phyloP scores from a whole-genome alignment of 441 rosid species.

The Gossypium schwendimanii region DNA sequence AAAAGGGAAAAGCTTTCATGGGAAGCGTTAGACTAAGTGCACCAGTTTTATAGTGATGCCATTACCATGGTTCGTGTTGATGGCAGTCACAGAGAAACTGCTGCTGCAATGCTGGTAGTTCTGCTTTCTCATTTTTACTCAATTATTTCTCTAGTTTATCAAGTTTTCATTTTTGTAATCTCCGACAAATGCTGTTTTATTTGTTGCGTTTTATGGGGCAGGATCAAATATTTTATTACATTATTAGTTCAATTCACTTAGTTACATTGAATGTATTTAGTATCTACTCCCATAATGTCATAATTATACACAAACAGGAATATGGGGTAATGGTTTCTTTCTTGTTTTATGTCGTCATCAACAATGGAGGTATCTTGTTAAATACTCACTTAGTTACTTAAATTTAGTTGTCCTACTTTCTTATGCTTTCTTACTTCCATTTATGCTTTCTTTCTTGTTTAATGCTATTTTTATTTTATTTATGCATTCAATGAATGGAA shows the following conservation, averaged over 20 bases:
- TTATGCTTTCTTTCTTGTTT: neutral
- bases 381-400: neutral
- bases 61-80: conserved; percentile 83
- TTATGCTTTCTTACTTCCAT: neutral
- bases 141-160: neutral
- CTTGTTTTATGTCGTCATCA: neutral
- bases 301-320: neutral
- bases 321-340: neutral
- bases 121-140: neutral
- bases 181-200: neutral
- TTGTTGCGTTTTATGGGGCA: neutral
- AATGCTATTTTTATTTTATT: neutral
- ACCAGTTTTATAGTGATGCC: conserved; percentile 72
- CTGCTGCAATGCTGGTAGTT: conserved; percentile 59
- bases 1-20: too few relatives aligned
- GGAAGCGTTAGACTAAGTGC: conserved; percentile 17
- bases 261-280: neutral
- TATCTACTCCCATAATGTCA: neutral
- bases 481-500: neutral
- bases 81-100: conserved; percentile 48
- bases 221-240: neutral
- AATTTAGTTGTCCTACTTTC: neutral
- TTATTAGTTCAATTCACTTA: neutral
- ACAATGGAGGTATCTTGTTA: neutral
- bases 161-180: neutral